phyloP scores from a whole-genome alignment of 2,329 filamentous ascomycete species.

The Fusarium tanahbumbuense region DNA sequence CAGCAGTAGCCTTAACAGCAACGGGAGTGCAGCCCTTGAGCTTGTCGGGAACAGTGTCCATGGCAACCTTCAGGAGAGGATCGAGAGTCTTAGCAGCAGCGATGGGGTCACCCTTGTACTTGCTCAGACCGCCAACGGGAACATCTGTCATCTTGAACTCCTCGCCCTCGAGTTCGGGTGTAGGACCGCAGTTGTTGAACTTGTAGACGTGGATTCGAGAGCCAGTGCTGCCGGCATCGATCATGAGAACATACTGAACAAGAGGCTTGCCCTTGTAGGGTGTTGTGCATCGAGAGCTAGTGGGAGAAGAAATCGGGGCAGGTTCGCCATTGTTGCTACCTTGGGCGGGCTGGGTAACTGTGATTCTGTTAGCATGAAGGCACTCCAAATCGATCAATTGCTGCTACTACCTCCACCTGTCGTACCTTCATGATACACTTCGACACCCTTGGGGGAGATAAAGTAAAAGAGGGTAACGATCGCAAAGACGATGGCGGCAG shows the following conservation, averaged over 20 bases:
- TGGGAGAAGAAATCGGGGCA: slow-evolving; percentile 70
- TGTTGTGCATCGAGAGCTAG: slow-evolving; percentile 81
- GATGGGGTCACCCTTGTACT: slow-evolving; percentile 86
- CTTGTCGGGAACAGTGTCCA: slow-evolving; percentile 85
- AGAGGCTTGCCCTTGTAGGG: slow-evolving; percentile 91
- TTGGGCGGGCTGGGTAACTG: slow-evolving; percentile 43
- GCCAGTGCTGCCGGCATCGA: slow-evolving; percentile 97
- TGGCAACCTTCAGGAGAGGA: slow-evolving; percentile 84
- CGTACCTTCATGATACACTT: slow-evolving; percentile 63
- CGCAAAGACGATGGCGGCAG: slow-evolving; percentile 69
- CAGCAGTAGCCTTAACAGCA: slow-evolving; percentile 98
- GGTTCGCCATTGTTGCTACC: slow-evolving; percentile 59
- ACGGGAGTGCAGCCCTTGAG: slow-evolving; percentile 93
- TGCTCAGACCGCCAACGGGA: slow-evolving; percentile 81
- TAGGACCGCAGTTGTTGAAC: slow-evolving; percentile 97
- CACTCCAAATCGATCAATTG: background rate
- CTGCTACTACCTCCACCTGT: slow-evolving; percentile 27
- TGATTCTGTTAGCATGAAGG: slow-evolving; percentile 17
- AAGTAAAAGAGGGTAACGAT: slow-evolving; percentile 73
- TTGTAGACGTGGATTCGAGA: slow-evolving; percentile 98
- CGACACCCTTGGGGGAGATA: slow-evolving; percentile 68
- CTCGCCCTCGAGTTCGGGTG: slow-evolving; percentile 94
- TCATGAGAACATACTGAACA: slow-evolving; percentile 98
- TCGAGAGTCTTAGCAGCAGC: slow-evolving; percentile 92
- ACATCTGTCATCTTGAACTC: slow-evolving; percentile 95